A percentile compares a stretch with the other conserved stretches of the same genome.
phyloP scores from a whole-genome alignment of 805 yeast genomes.

The Starmerella kuoi region DNA sequence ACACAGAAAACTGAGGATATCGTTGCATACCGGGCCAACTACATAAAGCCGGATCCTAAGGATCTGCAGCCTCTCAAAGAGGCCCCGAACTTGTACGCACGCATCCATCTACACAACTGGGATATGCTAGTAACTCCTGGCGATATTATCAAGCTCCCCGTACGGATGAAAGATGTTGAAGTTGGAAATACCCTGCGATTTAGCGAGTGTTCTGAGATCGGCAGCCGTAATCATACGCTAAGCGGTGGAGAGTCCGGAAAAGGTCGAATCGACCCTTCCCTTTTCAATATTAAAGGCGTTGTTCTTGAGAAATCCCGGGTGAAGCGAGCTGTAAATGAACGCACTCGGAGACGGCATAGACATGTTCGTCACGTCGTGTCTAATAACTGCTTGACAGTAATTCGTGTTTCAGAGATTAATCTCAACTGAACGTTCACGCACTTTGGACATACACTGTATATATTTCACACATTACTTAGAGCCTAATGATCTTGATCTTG shows the following conservation, averaged over 20 bases:
- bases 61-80: constrained; percentile 54
- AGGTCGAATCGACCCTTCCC: constrained; percentile 37
- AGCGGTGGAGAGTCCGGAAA: constrained; percentile 30
- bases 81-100: constrained; percentile 63
- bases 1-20: constrained; percentile 17
- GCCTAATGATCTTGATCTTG: too few species aligned
- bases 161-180: constrained; percentile 56
- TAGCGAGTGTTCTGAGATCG: constrained; percentile 66
- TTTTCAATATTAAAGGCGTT: constrained; percentile 57
- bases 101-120: constrained; percentile 67
- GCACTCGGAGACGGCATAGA: constrained; percentile 70
- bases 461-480: too few species aligned
- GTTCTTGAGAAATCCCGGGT: constrained; percentile 78
- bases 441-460: not conserved
- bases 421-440: constrained; percentile 25
- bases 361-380: constrained; percentile 52
- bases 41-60: constrained; percentile 21
- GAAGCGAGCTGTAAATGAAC: constrained; percentile 49
- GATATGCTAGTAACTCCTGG: constrained; percentile 87
- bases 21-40: constrained; percentile 20
- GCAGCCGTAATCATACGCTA: constrained; percentile 70
- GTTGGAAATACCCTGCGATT: constrained; percentile 75
- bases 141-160: constrained; percentile 71
- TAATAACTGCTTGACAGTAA: constrained; percentile 63
- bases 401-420: constrained; percentile 61